These are phyloP conservation scores for Colletotrichum sp. DNA, from an alignment of 2,329 filamentous ascomycete species.

Conservation along the genomic window DNA sequence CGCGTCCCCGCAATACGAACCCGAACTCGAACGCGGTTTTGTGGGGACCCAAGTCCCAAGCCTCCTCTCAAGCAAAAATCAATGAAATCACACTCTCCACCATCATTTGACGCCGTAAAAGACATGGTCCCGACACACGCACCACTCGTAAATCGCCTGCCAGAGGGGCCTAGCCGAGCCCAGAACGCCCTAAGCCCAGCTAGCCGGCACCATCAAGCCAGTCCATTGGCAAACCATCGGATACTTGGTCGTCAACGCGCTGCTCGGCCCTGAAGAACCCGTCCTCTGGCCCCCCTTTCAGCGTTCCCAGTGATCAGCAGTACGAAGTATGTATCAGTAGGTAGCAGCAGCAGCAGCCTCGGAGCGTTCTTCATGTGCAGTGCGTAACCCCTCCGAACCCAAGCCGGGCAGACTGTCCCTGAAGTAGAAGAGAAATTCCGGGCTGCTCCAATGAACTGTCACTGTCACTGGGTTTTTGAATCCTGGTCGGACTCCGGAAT, in stretches of 20 bases:
- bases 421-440: background rate
- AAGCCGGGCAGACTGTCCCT: background rate
- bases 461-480: background rate
- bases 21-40: constrained; percentile 1
- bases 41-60: background rate
- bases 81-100: background rate
- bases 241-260: background rate
- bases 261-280: background rate
- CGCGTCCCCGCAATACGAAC: background rate
- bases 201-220: background rate
- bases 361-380: background rate
- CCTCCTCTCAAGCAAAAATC: background rate
- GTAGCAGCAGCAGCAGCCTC: background rate
- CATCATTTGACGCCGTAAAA: background rate
- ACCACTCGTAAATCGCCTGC: background rate
- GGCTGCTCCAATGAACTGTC: background rate
- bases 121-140: background rate
- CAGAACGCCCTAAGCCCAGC: background rate
- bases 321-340: background rate
- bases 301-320: background rate
- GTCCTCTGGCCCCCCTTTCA: background rate
- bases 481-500: background rate
- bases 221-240: background rate
- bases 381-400: background rate
- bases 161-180: background rate